Evolutionary conservation across 2,329 filamentous ascomycete species (phyloP).

Genomic region (Fusarium azukiicola): DNA sequence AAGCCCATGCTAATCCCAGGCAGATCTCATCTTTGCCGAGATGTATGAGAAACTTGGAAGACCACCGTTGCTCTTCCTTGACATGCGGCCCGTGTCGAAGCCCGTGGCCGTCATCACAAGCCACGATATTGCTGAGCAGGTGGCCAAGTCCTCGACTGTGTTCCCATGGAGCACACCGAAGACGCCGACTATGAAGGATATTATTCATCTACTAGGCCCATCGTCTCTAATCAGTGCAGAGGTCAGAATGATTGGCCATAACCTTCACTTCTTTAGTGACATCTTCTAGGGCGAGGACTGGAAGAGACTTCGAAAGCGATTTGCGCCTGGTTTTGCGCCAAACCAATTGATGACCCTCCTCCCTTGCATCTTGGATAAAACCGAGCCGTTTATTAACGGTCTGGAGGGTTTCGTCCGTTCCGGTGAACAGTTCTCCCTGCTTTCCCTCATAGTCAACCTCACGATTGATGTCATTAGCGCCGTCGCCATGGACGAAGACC

Average conservation of each 20-base stretch:
- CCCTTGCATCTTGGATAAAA: background rate
- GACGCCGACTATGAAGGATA: constrained; percentile 9
- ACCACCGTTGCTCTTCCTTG: constrained; percentile 60
- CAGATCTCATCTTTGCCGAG: constrained; percentile 22
- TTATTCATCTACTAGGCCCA: constrained; percentile 7
- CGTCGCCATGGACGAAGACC: constrained; percentile 8
- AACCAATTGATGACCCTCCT: background rate
- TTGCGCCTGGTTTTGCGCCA: constrained; percentile 1
- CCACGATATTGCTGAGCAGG: constrained; percentile 41
- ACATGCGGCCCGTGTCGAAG: constrained; percentile 59
- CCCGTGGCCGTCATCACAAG: constrained; percentile 59
- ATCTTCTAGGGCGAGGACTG: background rate
- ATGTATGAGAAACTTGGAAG: constrained; percentile 57
- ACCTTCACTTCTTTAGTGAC: background rate
- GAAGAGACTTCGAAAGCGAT: constrained; percentile 14
- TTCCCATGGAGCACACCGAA: constrained; percentile 3
- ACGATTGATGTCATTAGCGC: constrained; percentile 4
- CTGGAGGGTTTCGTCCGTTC: background rate
- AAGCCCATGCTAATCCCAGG: background rate
- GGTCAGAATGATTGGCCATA: background rate
- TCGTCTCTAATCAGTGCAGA: constrained; percentile 7
- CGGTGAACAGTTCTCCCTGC: background rate
- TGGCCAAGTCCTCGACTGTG: background rate
- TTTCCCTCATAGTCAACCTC: background rate
- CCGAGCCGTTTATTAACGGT: background rate